Percentiles rank a stretch among this genome's conserved stretches.
Conservation (phyloP, 169 alveolate genomes). For the Plasmodium chabaudi region DNA sequence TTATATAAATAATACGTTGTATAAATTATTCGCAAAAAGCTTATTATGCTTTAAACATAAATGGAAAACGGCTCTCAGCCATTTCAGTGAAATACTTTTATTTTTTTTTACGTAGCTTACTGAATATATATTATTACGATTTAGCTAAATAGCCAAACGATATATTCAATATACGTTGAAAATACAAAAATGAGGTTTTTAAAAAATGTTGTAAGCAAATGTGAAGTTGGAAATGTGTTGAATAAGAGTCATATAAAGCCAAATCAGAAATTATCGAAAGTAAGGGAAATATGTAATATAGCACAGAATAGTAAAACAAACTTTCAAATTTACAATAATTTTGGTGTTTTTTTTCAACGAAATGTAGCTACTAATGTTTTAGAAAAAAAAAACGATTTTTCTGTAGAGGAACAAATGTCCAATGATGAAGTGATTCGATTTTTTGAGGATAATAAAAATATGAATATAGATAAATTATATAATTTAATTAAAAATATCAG, state of each 20-base stretch:
- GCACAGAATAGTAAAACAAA: neutral
- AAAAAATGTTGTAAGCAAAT: slow-evolving; percentile 27
- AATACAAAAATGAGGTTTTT: slow-evolving; percentile 36
- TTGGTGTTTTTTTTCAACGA: neutral
- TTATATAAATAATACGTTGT: too few relatives aligned
- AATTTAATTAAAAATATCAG: slow-evolving; percentile 70
- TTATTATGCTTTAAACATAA: too few relatives aligned
- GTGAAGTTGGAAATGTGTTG: neutral
- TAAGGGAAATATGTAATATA: neutral
- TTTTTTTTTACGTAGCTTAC: too few relatives aligned
- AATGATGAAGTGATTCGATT: slow-evolving; percentile 60
- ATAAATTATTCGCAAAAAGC: too few relatives aligned
- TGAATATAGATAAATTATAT: slow-evolving; percentile 74
- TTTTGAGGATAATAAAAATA: slow-evolving; percentile 73
- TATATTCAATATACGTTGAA: too few relatives aligned
- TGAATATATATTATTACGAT: too few relatives aligned
- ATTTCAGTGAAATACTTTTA: too few relatives aligned
- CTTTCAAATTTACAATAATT: neutral
- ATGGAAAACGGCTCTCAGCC: too few relatives aligned
- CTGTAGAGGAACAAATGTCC: slow-evolving; percentile 53
- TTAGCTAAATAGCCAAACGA: too few relatives aligned
- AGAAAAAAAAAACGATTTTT: slow-evolving; percentile 11
- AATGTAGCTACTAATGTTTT: slow-evolving; percentile 18
- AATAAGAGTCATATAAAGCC: neutral
- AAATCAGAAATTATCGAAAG: neutral